phyloP scores from a whole-genome alignment of 176 grass and related monocot genomes.

The Coix lacrymajobi region DNA sequence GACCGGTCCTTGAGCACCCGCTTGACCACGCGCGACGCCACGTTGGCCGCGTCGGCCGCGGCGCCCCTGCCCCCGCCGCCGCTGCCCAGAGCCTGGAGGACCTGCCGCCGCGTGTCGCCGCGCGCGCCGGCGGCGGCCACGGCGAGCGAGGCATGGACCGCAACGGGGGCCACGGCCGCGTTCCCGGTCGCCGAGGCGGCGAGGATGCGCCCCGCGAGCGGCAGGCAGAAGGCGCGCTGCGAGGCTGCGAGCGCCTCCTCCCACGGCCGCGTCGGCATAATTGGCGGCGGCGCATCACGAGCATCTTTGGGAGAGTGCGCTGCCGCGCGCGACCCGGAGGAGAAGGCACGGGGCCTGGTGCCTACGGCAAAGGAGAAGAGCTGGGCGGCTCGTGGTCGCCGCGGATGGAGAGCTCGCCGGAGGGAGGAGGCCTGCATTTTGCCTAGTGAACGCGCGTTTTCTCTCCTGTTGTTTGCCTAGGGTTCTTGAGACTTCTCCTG shows the following conservation, averaged over 20 bases:
- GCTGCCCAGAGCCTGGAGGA: constrained; percentile 22
- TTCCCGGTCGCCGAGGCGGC: constrained; percentile 25
- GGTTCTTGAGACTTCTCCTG: not conserved
- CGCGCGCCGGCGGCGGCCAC: constrained; percentile 35
- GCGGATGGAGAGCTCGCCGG: constrained; percentile 24
- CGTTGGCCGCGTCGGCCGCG: constrained; percentile 33
- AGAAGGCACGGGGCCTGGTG: not conserved
- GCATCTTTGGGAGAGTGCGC: not conserved
- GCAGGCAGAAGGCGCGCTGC: constrained; percentile 33
- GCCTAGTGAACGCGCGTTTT: not conserved
- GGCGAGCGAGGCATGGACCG: constrained; percentile 26
- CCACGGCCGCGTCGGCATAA: constrained; percentile 41
- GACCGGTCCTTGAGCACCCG: constrained; percentile 41
- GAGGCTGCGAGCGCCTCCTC: constrained; percentile 30
- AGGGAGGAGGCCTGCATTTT: constrained; percentile 29
- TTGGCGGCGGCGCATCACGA: not conserved
- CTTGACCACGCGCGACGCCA: constrained; percentile 38
- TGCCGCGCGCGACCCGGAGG: not conserved
- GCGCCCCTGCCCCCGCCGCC: constrained; percentile 28
- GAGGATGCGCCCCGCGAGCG: constrained; percentile 35
- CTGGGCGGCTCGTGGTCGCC: not conserved
- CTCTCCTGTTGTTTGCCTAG: not conserved
- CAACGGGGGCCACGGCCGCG: constrained; percentile 9
- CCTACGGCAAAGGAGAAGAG: not conserved
- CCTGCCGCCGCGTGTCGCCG: constrained; percentile 32